phyloP scores from a whole-genome alignment of 257 asterid species.

The Nicotiana otophora region DNA sequence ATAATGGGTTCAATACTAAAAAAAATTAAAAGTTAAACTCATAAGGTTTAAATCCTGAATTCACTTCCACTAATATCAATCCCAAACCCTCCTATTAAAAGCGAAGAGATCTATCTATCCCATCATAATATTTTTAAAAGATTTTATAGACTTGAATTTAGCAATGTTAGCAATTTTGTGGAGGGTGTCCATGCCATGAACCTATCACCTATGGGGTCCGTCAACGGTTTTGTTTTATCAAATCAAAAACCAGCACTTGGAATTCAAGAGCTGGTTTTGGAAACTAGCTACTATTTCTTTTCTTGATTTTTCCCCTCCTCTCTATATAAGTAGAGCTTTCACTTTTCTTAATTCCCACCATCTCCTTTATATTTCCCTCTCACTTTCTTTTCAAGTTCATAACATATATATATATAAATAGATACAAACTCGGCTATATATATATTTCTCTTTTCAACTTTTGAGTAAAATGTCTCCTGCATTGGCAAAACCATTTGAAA shows the following conservation, averaged over 20 bases:
- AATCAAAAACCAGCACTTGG: constrained; percentile 18
- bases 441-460: no score
- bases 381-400: not conserved
- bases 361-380: constrained; percentile 1
- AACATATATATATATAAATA: not conserved
- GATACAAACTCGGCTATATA: not conserved
- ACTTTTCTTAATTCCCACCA: constrained; percentile 28
- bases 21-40: no score
- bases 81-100: no score
- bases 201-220: not conserved
- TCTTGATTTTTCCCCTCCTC: not conserved
- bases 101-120: no score
- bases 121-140: no score
- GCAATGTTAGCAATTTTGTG: not conserved
- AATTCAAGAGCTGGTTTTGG: constrained; percentile 16
- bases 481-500: constrained; percentile 22
- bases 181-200: constrained; percentile 17
- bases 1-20: no score
- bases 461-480: constrained; percentile 47
- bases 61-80: accelerated
- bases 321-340: constrained; percentile 30
- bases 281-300: constrained; percentile 24
- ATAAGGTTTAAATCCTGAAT: no score
- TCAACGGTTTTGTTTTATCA: constrained; percentile 44
- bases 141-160: not conserved